Percentiles rank a stretch among this genome's conserved stretches.
Evolutionary conservation across 2,329 filamentous ascomycete species (phyloP).

Genomic region (Acrodontium crateriforme): DNA sequence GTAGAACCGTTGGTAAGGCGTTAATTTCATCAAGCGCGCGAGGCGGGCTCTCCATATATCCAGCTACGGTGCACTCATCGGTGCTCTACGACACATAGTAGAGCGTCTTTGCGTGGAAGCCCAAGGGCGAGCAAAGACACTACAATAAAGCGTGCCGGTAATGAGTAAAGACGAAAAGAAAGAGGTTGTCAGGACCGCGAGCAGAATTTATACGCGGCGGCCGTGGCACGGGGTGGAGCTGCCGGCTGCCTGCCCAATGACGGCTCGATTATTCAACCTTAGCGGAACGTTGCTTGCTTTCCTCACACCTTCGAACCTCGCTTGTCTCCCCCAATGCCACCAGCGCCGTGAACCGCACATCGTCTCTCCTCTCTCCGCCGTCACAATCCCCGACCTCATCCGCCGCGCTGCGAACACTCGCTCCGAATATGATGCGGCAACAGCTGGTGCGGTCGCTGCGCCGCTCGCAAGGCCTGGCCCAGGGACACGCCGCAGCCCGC

Average conservation of each 20-base stretch:
- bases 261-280: slow-evolving; percentile 1
- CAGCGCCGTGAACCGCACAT: slow-evolving; percentile 3
- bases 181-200: slow-evolving; percentile 17
- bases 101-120: slow-evolving; percentile 40
- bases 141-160: slow-evolving; percentile 53
- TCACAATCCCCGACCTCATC: slow-evolving; percentile 4
- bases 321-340: background rate
- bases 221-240: slow-evolving; percentile 8
- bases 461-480: slow-evolving; percentile 36
- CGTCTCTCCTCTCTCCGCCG: slow-evolving; percentile 8
- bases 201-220: slow-evolving; percentile 5
- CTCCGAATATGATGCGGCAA: slow-evolving; percentile 46
- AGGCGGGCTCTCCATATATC: slow-evolving; percentile 44
- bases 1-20: slow-evolving; percentile 55
- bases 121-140: slow-evolving; percentile 26
- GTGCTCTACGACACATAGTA: slow-evolving; percentile 50
- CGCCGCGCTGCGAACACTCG: slow-evolving; percentile 8
- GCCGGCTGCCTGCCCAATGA: slow-evolving; percentile 11
- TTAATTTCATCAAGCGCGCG: slow-evolving; percentile 35
- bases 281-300: slow-evolving; percentile 9
- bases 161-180: slow-evolving; percentile 37
- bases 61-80: slow-evolving; percentile 47
- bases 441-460: slow-evolving; percentile 49
- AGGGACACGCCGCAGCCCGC: slow-evolving; percentile 37
- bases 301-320: slow-evolving; percentile 1